phyloP scores from a whole-genome alignment of 108 stramenopile species.

The Cyclotella choctawhatcheeana region DNA sequence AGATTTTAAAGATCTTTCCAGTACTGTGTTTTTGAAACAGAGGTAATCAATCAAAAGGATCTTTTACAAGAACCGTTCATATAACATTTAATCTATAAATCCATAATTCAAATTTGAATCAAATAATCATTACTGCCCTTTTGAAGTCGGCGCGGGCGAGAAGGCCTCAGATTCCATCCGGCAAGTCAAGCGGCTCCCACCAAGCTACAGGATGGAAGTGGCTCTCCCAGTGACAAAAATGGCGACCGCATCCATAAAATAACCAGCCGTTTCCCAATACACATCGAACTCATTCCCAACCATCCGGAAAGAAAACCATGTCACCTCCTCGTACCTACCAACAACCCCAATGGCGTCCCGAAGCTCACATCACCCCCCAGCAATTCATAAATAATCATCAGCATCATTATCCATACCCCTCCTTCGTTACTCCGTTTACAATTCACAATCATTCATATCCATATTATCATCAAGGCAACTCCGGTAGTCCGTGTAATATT shows the following conservation, averaged over 20 bases:
- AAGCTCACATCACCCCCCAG: not conserved
- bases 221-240: not conserved
- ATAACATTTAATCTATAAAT: too few species aligned
- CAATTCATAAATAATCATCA: not conserved
- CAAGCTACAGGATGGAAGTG: not conserved
- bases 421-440: not conserved
- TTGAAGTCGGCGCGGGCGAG: not conserved
- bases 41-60: not conserved
- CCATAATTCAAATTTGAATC: conserved; percentile 5
- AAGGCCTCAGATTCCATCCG: too few species aligned
- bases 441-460: not conserved
- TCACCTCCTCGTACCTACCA: conserved; percentile 5
- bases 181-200: not conserved
- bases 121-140: conserved; percentile 4
- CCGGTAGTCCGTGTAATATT: not conserved
- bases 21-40: not conserved
- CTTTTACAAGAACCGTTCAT: not conserved
- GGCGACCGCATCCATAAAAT: conserved; percentile 5
- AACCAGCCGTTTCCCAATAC: not conserved
- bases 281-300: not conserved
- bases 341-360: conserved; percentile 18
- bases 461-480: not conserved
- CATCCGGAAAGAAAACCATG: conserved; percentile 8
- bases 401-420: not conserved
- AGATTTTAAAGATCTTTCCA: not conserved